phyloP scores from a whole-genome alignment of 75 land plant genomes.

The Pseudotsuga menziesii region DNA sequence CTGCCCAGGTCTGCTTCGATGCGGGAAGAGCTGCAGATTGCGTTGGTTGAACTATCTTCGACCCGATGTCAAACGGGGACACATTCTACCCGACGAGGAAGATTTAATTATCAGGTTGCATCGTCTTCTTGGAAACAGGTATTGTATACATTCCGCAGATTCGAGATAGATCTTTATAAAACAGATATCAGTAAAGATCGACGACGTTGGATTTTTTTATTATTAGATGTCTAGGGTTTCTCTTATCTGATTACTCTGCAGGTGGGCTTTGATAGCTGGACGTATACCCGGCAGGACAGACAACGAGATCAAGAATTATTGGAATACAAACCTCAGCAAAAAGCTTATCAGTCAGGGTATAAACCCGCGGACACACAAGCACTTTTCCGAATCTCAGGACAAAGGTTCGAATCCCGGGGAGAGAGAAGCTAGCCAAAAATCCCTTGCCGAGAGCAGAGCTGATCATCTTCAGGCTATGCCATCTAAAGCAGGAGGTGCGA shows the following conservation, averaged over 20 bases:
- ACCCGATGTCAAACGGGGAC: slow-evolving; percentile 49
- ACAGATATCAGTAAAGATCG: too few relatives aligned
- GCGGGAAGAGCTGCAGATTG: slow-evolving; percentile 61
- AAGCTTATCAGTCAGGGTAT: slow-evolving; percentile 8
- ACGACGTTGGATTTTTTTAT: too few relatives aligned
- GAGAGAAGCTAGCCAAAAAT: not conserved
- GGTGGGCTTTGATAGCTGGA: slow-evolving; percentile 10
- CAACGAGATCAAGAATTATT: slow-evolving; percentile 10
- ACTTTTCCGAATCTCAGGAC: not conserved
- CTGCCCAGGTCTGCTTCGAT: slow-evolving; percentile 41
- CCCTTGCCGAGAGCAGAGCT: not conserved
- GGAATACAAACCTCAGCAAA: slow-evolving; percentile 14
- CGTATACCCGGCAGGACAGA: slow-evolving; percentile 11
- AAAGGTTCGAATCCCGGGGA: not conserved
- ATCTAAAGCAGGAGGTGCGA: too few relatives aligned
- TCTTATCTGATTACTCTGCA: not conserved
- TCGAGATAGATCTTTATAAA: too few relatives aligned
- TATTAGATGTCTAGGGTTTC: too few relatives aligned
- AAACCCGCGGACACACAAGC: slow-evolving; percentile 10
- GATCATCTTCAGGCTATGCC: too few relatives aligned
- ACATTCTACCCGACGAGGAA: slow-evolving; percentile 52
- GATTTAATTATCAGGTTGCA: slow-evolving; percentile 41
- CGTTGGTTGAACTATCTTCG: slow-evolving; percentile 66
- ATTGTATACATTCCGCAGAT: slow-evolving; percentile 14
- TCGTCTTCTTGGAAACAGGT: slow-evolving; percentile 52